Conservation (phyloP, 257 asterid genomes). For the Capsicum chinense region DNA sequence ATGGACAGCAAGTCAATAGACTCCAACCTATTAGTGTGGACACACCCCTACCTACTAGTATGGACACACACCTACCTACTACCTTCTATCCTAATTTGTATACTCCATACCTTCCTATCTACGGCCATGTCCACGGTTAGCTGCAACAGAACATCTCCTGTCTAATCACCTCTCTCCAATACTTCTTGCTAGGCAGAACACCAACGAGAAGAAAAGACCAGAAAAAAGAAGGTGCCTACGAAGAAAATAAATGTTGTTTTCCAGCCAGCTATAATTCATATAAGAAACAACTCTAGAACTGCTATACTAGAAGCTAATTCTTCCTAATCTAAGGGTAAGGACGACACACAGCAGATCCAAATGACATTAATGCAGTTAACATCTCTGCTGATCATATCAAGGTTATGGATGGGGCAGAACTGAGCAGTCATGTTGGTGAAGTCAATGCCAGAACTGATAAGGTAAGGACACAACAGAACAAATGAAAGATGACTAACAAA, state of each 20-base stretch:
- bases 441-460: background rate
- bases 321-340: conserved; percentile 22
- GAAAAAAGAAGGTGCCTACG: background rate
- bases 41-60: no score
- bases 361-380: conserved; percentile 7
- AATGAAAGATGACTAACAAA: background rate
- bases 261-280: conserved; percentile 3
- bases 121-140: no score
- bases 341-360: background rate
- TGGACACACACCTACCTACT: no score
- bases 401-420: background rate
- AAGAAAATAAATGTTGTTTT: conserved; percentile 19
- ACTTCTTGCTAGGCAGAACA: background rate
- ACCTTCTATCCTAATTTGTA: no score
- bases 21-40: no score
- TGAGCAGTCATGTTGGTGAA: conserved; percentile 9
- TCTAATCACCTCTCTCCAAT: no score
- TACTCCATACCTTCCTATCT: no score
- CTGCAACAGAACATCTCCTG: no score
- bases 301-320: background rate
- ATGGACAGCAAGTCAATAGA: no score
- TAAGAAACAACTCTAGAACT: conserved; percentile 12
- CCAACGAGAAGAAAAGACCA: background rate
- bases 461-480: conserved; percentile 2
- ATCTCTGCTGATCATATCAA: conserved; percentile 10